Evolutionary conservation across 495 filamentous ascomycete species (phyloP), one percentile per base, ranked within the genome.

Genomic region (Neurospora sp.): DNA sequence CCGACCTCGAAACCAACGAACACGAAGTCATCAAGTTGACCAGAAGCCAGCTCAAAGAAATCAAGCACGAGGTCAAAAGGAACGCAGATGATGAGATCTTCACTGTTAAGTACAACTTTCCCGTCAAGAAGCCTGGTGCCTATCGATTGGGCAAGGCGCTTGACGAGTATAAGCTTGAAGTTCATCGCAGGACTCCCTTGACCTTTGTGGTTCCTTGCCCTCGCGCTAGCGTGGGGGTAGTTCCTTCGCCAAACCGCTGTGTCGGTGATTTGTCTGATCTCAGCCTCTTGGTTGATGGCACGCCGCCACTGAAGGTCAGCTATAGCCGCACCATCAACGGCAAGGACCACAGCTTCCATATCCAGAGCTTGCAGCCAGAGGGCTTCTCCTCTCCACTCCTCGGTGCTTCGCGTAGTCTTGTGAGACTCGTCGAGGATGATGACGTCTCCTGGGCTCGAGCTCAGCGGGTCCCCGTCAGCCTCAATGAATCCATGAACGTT

Each of bases 161-260:
- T 35, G 96, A 99, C 78, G 91, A 97, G 79, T 93, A 94, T 69
- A 94, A 97, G 78, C 87, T 98, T 4, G 94, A 98, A 78, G 94
- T 99, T 12, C 92, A 93, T 71, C 88, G 91, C 73, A 85, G 87
- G 44, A 84, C 82, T 11, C 92, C 91, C 16, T 89, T 93, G 76
- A 90, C 94, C 0, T 87, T 96, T 61, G 91, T 99, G 71, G 92
- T 94, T 27, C 81, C 86, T 37, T 99, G 96, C 77, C 96, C 96
- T 14, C 89, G 87, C 73, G 94, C 94, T 16, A 81, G 82, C 70
- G 88, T 98, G 48, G 90, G 88, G 48, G 86, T 88, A 10, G 85
- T 89, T 0, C 83, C 86, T 39, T 83, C 86, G 2, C 84, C 93
- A 72, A 90, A 89, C 74, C 86, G 84, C 18, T 99, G 96, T 77